Conservation (phyloP, 2,329 filamentous ascomycete species). For the Monilinia fructicola region DNA sequence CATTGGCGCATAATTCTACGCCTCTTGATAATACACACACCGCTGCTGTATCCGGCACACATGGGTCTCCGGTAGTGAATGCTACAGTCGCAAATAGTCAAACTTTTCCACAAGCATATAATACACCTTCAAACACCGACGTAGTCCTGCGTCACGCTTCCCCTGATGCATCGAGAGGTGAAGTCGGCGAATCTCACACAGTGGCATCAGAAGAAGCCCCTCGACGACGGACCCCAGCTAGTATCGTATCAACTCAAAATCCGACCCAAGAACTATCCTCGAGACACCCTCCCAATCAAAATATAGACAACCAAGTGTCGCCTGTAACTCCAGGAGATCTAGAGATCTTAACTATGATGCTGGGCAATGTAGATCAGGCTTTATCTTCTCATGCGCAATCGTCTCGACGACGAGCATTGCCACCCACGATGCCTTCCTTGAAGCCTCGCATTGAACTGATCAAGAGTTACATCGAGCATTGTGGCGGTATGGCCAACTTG, state of each 20-base stretch:
- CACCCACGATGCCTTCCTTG: slow-evolving; percentile 30
- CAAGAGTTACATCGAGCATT: slow-evolving; percentile 32
- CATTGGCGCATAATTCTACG: neutral
- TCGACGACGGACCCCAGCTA: slow-evolving; percentile 4
- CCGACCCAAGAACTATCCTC: neutral
- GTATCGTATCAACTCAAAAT: slow-evolving; percentile 3
- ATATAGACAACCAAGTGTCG: neutral
- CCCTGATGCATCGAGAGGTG: slow-evolving; percentile 15
- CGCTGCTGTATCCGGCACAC: neutral
- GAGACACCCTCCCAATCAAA: neutral
- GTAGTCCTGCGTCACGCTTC: neutral
- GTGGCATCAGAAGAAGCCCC: neutral
- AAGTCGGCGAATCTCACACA: slow-evolving; percentile 10
- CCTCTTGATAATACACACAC: slow-evolving; percentile 13
- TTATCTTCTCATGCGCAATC: slow-evolving; percentile 21
- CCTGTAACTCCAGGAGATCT: neutral
- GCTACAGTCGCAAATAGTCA: neutral
- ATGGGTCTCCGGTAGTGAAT: slow-evolving; percentile 10
- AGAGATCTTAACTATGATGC: neutral
- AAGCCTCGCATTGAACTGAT: slow-evolving; percentile 32
- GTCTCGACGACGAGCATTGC: slow-evolving; percentile 29
- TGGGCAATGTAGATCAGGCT: neutral
- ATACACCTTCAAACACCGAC: slow-evolving; percentile 14
- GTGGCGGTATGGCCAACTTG: slow-evolving; percentile 33
- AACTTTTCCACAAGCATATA: slow-evolving; percentile 8